Percentiles rank a stretch among this genome's conserved stretches.
These are phyloP conservation scores for Citrus unshiu DNA, from an alignment of 345 rosid species.

Conservation along the genomic window DNA sequence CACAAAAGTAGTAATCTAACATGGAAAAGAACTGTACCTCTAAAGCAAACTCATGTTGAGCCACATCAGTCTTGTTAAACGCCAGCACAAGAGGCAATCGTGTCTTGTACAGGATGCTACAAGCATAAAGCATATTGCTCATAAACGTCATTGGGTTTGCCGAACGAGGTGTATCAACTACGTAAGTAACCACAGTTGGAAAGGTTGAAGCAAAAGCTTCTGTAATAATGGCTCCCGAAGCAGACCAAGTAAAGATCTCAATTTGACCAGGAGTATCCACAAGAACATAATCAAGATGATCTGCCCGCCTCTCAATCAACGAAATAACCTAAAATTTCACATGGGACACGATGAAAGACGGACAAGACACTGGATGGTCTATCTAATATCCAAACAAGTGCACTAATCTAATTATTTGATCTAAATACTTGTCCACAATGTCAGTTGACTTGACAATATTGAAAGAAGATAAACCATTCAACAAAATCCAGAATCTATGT, in stretches of 20 bases:
- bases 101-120: conserved; percentile 84
- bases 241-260: conserved; percentile 93
- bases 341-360: neutral
- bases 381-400: neutral
- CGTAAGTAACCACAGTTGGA: conserved; percentile 70
- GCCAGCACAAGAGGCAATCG: conserved; percentile 73
- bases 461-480: neutral
- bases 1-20: neutral
- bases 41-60: conserved; percentile 78
- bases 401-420: neutral
- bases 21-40: conserved; percentile 41
- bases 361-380: neutral
- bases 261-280: conserved; percentile 94
- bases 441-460: neutral
- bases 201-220: conserved; percentile 88
- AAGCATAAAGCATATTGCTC: conserved; percentile 90
- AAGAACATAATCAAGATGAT: conserved; percentile 81
- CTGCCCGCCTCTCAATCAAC: conserved; percentile 75
- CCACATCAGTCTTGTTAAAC: conserved; percentile 80
- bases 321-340: conserved; percentile 46
- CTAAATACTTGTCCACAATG: neutral
- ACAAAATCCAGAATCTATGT: neutral
- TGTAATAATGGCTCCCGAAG: conserved; percentile 88
- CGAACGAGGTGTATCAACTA: conserved; percentile 83
- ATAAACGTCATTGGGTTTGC: conserved; percentile 71